Conservation (phyloP, 352 stramenopile genomes). For the Globisporangium camurandrum region DNA sequence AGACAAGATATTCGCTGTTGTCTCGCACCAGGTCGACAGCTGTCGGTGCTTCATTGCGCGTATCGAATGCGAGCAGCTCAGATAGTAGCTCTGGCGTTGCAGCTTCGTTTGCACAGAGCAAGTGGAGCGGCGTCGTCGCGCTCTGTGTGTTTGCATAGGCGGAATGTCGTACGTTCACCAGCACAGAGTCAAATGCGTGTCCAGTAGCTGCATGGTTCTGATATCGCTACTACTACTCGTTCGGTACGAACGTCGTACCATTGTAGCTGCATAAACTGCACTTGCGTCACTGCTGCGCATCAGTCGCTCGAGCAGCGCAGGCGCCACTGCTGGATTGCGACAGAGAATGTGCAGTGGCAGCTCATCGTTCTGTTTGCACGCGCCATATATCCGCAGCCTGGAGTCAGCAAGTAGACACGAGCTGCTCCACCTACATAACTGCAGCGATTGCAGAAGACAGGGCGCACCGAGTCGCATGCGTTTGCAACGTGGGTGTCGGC, state of each 20-base stretch:
- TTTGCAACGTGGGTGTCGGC: constrained; percentile 11
- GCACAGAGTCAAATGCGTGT: background rate
- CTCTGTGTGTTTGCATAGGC: no score
- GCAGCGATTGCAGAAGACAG: background rate
- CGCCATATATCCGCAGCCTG: background rate
- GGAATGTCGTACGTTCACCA: no score
- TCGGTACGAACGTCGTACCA: constrained; percentile 16
- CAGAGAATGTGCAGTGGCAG: constrained; percentile 52
- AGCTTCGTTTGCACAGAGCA: constrained; percentile 40
- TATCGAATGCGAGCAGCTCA: constrained; percentile 32
- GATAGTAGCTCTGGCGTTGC: constrained; percentile 30
- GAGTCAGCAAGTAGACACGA: background rate
- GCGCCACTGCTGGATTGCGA: constrained; percentile 24
- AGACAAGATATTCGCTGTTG: background rate
- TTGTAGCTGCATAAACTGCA: constrained; percentile 21
- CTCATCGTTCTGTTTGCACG: constrained; percentile 28
- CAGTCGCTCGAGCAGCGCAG: constrained; percentile 21
- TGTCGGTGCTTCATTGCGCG: constrained; percentile 14
- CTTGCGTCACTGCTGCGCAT: constrained; percentile 20
- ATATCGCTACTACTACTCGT: no score
- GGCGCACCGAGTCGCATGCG: constrained; percentile 11
- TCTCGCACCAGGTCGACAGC: constrained; percentile 4
- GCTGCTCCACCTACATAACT: no score
- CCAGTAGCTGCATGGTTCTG: no score
- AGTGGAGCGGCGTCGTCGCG: constrained; percentile 33